A percentile compares a stretch with the other conserved stretches of the same genome.
Conservation (phyloP, 495 filamentous ascomycete species). For the Aspergillus haitiensis region DNA sequence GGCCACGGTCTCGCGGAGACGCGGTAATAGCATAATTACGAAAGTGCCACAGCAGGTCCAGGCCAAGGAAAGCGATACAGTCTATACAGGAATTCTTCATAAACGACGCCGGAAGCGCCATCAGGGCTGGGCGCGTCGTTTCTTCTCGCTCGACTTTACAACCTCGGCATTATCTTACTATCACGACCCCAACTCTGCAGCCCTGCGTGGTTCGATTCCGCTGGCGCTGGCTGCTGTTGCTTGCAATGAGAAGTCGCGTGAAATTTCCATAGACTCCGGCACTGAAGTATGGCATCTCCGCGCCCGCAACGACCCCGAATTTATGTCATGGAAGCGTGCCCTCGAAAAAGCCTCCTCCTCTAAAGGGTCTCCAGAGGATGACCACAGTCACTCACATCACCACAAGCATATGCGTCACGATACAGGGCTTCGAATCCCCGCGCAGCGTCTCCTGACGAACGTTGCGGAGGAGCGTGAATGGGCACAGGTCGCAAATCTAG, state of each 20-base stretch:
- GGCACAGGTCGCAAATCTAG: constrained; percentile 76
- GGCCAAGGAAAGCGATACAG: constrained; percentile 28
- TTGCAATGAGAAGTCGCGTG: constrained; percentile 78
- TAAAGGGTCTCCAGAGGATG: constrained; percentile 29
- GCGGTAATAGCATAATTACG: constrained; percentile 36
- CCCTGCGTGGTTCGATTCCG: constrained; percentile 87
- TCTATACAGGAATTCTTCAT: constrained; percentile 77
- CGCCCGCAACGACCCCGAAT: constrained; percentile 77
- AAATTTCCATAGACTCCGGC: constrained; percentile 96
- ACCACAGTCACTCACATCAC: constrained; percentile 4
- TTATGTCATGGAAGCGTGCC: constrained; percentile 80
- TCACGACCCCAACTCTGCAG: constrained; percentile 85
- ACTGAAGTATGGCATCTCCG: constrained; percentile 97
- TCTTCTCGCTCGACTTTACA: constrained; percentile 91
- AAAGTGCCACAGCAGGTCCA: constrained; percentile 32
- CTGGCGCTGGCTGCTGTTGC: constrained; percentile 87
- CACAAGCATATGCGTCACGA: constrained; percentile 28
- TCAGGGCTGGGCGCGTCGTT: constrained; percentile 88
- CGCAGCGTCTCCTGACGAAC: constrained; percentile 32
- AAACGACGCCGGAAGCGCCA: constrained; percentile 91
- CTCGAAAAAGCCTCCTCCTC: constrained; percentile 77
- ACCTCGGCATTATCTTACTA: constrained; percentile 94
- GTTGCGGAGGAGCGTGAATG: constrained; percentile 75
- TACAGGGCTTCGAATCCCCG: constrained; percentile 32
- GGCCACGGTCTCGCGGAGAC: constrained; percentile 33